Evolutionary conservation across 2,329 filamentous ascomycete species (phyloP).

Genomic region (Pseudomassariella vexata): DNA sequence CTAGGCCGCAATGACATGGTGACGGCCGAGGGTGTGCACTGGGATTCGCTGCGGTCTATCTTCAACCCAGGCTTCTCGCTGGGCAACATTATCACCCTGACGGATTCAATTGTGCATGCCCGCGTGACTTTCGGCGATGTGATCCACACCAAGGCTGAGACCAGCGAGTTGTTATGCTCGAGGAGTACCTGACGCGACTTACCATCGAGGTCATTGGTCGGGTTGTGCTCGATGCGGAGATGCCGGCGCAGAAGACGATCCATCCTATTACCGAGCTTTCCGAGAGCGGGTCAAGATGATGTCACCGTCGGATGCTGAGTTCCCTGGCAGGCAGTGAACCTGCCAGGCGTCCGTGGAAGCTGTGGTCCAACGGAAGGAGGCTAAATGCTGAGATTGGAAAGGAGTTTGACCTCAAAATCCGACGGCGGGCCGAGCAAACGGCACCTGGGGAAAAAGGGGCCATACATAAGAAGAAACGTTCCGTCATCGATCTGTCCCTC

Average conservation of each 20-base stretch:
- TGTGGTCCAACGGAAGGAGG: background rate
- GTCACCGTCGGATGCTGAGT: constrained; percentile 1
- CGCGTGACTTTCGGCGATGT: constrained; percentile 3
- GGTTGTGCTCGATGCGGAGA: constrained; percentile 1
- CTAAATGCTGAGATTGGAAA: background rate
- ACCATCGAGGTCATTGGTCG: constrained; percentile 2
- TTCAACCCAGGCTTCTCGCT: constrained; percentile 1
- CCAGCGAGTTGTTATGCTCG: constrained; percentile 1
- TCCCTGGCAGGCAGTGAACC: constrained; percentile 1
- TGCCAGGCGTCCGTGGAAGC: background rate
- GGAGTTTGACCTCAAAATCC: constrained; percentile 3
- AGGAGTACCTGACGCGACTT: constrained; percentile 1
- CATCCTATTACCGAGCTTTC: constrained; percentile 1
- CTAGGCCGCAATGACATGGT: constrained; percentile 1
- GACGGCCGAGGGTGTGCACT: background rate
- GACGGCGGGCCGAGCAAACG: background rate
- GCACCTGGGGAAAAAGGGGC: background rate
- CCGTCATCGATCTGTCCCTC: constrained; percentile 2
- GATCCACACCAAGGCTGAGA: background rate
- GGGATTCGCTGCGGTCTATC: too few species aligned
- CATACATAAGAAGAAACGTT: constrained; percentile 5
- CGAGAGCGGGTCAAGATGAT: background rate
- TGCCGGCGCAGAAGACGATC: background rate
- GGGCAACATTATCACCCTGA: constrained; percentile 1
- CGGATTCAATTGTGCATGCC: background rate